phyloP scores from a whole-genome alignment of 805 yeast genomes.

The Candida montana region DNA sequence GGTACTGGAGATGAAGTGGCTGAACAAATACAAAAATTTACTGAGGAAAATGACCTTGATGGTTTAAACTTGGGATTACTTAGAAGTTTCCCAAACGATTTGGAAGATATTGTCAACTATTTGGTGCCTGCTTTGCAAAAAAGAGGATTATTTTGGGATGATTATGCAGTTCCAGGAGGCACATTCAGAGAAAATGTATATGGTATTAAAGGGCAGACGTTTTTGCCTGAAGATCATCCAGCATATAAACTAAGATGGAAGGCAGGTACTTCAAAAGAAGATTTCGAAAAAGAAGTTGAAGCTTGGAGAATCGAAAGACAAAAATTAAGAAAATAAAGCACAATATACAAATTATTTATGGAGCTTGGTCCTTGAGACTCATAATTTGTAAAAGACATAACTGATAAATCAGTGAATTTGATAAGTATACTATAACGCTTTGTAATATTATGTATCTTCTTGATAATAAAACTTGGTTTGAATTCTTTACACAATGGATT shows the following conservation, averaged over 20 bases:
- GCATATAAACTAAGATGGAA: constrained; percentile 18
- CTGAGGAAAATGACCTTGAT: constrained; percentile 33
- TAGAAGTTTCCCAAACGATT: constrained; percentile 31
- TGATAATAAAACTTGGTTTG: no score
- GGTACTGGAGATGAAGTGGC: constrained; percentile 36
- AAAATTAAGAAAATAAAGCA: no score
- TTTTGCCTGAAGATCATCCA: constrained; percentile 15
- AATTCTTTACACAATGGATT: no score
- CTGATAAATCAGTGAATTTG: no score
- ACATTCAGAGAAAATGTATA: constrained; percentile 32
- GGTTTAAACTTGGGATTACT: constrained; percentile 37
- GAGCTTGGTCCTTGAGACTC: no score
- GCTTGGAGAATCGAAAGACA: no score
- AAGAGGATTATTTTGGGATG: constrained; percentile 31
- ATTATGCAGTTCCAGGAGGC: constrained; percentile 29
- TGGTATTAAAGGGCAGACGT: constrained; percentile 14
- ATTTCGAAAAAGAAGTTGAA: constrained; percentile 17
- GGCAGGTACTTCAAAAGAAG: constrained; percentile 21
- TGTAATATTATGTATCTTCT: no score
- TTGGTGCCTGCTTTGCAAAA: constrained; percentile 31
- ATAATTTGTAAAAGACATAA: no score
- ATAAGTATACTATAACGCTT: no score
- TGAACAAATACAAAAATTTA: constrained; percentile 34
- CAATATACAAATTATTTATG: no score
- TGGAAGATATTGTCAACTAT: constrained; percentile 32